These are phyloP conservation scores for Fusarium pilosicola DNA, from an alignment of 2,329 filamentous ascomycete species.

Conservation along the genomic window DNA sequence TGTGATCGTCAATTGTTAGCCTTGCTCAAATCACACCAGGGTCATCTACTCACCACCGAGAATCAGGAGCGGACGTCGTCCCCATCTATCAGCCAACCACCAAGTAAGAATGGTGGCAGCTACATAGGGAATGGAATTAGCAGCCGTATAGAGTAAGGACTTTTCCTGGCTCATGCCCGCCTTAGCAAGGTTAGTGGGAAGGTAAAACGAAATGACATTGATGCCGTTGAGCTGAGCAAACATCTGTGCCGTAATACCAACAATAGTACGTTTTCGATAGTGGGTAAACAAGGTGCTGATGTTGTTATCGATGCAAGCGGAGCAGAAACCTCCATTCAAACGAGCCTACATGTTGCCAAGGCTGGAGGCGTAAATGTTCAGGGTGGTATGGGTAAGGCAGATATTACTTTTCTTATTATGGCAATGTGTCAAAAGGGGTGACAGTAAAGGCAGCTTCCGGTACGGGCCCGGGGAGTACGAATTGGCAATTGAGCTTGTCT, in stretches of 20 bases:
- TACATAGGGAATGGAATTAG: not conserved
- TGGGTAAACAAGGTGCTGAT: constrained; percentile 44
- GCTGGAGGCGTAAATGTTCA: too few species aligned
- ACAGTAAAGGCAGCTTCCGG: too few species aligned
- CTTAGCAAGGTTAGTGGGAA: not conserved
- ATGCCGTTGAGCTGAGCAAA: not conserved
- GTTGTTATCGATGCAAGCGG: too few species aligned
- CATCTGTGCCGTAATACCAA: not conserved
- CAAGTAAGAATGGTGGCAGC: not conserved
- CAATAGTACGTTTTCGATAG: constrained; percentile 47
- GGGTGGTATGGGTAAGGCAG: too few species aligned
- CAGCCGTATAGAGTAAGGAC: not conserved
- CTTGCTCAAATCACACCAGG: not conserved
- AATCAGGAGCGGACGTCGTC: not conserved
- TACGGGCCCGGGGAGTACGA: too few species aligned
- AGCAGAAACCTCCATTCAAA: too few species aligned
- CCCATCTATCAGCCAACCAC: not conserved
- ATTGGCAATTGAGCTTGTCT: too few species aligned
- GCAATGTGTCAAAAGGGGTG: too few species aligned
- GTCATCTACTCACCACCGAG: not conserved
- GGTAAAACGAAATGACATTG: not conserved
- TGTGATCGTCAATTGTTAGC: not conserved
- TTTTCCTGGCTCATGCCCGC: not conserved
- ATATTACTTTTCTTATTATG: too few species aligned
- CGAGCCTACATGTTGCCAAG: too few species aligned